Evolutionary conservation across 441 rosid species (phyloP).

Genomic region (Lepidium campestre): DNA sequence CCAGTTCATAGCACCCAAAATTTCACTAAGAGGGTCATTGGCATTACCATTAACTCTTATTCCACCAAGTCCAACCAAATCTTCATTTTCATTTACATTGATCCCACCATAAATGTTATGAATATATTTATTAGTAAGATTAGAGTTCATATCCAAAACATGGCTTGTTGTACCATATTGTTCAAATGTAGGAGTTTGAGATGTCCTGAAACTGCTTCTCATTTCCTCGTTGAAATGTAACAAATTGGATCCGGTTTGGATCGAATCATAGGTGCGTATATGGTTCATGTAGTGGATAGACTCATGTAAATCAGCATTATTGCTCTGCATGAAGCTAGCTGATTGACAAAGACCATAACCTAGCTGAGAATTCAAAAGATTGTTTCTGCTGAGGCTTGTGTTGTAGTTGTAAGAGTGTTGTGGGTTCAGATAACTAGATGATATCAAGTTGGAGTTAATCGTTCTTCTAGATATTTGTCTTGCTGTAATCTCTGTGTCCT

Average conservation of each 20-base stretch:
- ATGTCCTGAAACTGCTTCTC: background rate
- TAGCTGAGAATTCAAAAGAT: background rate
- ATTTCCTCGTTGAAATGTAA: background rate
- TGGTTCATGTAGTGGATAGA: background rate
- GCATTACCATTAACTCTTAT: background rate
- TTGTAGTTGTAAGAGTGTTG: background rate
- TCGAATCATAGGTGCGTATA: background rate
- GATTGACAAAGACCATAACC: background rate
- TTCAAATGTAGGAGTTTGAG: background rate
- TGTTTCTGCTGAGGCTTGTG: background rate
- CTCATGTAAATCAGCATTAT: background rate
- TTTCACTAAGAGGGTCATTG: background rate
- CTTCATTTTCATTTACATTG: background rate
- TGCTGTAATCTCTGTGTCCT: background rate
- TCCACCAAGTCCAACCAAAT: background rate
- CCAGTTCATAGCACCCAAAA: background rate
- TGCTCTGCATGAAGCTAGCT: background rate
- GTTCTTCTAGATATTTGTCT: background rate
- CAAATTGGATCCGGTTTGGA: background rate
- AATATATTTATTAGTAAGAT: background rate
- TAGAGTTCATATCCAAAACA: constrained; percentile 4
- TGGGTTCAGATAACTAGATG: background rate
- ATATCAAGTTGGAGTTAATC: background rate
- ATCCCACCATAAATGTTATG: background rate
- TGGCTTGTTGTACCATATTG: background rate